Evolutionary conservation across 176 grass and related monocot genomes (phyloP).

Genomic region (Tuctoria greenei): DNA sequence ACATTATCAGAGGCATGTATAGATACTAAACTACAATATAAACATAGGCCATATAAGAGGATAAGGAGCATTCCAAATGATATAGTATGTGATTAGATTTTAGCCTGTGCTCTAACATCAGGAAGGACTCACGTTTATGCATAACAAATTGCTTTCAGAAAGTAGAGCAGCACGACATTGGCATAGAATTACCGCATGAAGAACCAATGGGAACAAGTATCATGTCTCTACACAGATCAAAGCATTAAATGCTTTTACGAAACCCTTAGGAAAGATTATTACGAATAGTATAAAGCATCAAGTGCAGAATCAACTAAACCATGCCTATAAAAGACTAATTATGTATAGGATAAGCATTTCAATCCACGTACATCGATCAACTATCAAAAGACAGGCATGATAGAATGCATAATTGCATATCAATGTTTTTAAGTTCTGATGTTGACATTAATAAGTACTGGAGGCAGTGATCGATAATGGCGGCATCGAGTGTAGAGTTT

Average conservation of each 20-base stretch:
- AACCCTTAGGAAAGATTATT: too few relatives aligned
- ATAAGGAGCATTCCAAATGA: neutral
- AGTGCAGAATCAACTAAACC: neutral
- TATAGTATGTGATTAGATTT: neutral
- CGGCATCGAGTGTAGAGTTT: too few relatives aligned
- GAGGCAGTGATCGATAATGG: too few relatives aligned
- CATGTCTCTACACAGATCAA: neutral
- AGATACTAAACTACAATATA: neutral
- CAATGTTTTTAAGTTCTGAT: too few relatives aligned
- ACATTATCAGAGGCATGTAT: neutral
- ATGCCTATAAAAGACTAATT: too few relatives aligned
- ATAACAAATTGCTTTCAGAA: neutral
- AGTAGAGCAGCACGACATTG: neutral
- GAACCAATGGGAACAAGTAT: neutral
- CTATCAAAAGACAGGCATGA: neutral
- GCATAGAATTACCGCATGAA: neutral
- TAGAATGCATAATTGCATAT: neutral
- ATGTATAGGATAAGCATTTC: neutral
- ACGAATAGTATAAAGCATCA: too few relatives aligned
- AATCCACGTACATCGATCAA: neutral
- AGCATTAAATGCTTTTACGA: too few relatives aligned
- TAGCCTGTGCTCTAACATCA: neutral
- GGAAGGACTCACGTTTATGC: neutral
- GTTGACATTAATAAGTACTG: too few relatives aligned
- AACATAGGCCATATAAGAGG: neutral